A percentile compares a stretch with the other conserved stretches of the same genome.
phyloP scores from a whole-genome alignment of 208 protist species.

The Leishmania mexicana region DNA sequence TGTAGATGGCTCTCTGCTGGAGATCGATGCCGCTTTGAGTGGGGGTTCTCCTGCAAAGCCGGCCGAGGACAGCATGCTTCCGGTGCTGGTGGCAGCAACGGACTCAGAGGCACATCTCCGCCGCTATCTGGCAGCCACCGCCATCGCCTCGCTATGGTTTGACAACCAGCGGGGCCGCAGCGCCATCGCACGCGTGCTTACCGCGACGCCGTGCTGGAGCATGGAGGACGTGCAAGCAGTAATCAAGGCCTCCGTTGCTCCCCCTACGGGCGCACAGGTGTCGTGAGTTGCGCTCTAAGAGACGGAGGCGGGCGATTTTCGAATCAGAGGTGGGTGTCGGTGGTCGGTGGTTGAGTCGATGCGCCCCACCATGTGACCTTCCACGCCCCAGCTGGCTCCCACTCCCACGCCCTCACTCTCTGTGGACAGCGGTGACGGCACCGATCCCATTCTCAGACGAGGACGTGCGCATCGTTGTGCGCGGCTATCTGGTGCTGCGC shows the following conservation, averaged over 20 bases:
- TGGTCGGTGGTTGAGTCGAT: background rate
- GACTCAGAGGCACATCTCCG: conserved; percentile 21
- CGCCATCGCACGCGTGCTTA: conserved; percentile 15
- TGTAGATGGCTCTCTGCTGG: conserved; percentile 12
- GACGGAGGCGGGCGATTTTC: background rate
- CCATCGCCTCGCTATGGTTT: conserved; percentile 26
- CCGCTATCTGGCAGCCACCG: conserved; percentile 28
- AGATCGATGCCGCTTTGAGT: conserved; percentile 1
- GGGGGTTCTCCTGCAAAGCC: background rate
- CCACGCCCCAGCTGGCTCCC: background rate
- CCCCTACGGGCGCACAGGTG: background rate
- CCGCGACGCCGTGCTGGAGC: background rate
- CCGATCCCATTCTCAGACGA: background rate
- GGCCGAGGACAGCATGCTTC: background rate
- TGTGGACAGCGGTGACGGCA: background rate
- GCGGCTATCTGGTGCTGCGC: background rate
- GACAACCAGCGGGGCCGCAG: conserved; percentile 30
- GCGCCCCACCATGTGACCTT: background rate
- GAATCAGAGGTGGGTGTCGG: background rate
- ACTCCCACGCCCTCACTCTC: background rate
- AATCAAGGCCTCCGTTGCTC: background rate
- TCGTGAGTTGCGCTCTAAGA: background rate
- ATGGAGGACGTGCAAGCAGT: conserved; percentile 18
- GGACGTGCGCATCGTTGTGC: no score
- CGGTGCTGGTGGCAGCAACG: background rate